Conservation (phyloP, 2,329 filamentous ascomycete species). For the Aspergillus amoenus region DNA sequence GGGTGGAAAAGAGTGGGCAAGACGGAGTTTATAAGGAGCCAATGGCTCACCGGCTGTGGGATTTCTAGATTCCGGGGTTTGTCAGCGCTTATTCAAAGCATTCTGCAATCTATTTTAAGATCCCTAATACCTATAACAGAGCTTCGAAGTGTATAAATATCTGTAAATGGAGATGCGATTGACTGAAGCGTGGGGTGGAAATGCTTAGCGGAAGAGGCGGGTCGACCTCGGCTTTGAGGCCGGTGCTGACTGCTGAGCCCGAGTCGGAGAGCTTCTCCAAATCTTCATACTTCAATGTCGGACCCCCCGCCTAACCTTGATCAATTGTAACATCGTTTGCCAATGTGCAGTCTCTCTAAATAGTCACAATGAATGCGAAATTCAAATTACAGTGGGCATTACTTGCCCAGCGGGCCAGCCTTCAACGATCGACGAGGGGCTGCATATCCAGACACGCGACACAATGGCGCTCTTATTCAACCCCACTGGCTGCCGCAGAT, state of each 20-base stretch:
- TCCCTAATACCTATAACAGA: not conserved
- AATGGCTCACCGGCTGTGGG: not conserved
- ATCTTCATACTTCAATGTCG: not conserved
- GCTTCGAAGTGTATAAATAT: not conserved
- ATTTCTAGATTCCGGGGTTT: not conserved
- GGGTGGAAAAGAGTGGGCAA: conserved; percentile 2
- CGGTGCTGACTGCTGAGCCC: conserved; percentile 9
- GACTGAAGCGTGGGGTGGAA: not conserved
- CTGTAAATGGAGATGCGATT: not conserved
- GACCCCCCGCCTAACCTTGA: not conserved
- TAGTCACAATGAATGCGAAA: conserved; percentile 23
- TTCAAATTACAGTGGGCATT: conserved; percentile 25
- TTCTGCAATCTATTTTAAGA: not conserved
- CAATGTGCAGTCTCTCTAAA: not conserved
- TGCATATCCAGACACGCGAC: conserved; percentile 18
- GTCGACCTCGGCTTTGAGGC: conserved; percentile 15
- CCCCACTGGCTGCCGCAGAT: conserved; percentile 30
- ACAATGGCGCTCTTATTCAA: conserved; percentile 41
- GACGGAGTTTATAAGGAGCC: not conserved
- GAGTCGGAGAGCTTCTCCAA: conserved; percentile 10
- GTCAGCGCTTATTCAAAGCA: not conserved
- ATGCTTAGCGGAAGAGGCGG: conserved; percentile 7
- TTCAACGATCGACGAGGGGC: conserved; percentile 17
- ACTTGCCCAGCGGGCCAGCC: conserved; percentile 20
- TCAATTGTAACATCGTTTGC: not conserved